Conservation (phyloP, 2,329 filamentous ascomycete genomes). For the Exutisphaerella laricina region DNA sequence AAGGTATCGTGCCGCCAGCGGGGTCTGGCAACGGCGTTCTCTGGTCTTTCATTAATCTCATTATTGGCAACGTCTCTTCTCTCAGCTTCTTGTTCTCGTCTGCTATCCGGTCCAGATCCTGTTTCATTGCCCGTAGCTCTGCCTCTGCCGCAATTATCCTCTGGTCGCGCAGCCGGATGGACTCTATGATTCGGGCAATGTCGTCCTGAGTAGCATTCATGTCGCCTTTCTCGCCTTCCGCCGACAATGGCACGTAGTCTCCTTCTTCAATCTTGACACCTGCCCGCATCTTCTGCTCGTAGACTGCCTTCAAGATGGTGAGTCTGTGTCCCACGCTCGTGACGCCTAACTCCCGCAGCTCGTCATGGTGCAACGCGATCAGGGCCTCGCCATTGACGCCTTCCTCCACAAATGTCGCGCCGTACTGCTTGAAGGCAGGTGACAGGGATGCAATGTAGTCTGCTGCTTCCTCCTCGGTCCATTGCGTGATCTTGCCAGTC, state of each 20-base stretch:
- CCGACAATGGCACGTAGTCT: conserved; percentile 87
- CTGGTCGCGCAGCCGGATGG: conserved; percentile 84
- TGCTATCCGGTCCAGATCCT: conserved; percentile 46
- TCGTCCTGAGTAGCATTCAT: conserved; percentile 87
- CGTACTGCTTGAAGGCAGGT: conserved; percentile 32
- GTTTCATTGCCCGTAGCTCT: conserved; percentile 69
- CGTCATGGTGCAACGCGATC: conserved; percentile 81
- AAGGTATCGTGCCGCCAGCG: conserved; percentile 29
- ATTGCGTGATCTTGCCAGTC: conserved; percentile 70
- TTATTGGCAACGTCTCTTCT: conserved; percentile 84
- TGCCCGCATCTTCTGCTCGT: conserved; percentile 92
- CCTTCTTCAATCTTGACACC: conserved; percentile 87
- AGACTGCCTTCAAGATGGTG: conserved; percentile 91
- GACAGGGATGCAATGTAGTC: conserved; percentile 63
- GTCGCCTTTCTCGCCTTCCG: conserved; percentile 80
- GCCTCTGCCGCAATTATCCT: conserved; percentile 77
- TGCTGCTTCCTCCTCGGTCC: conserved; percentile 81
- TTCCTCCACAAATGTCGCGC: conserved; percentile 60
- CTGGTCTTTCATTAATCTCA: conserved; percentile 86
- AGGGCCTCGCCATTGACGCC: conserved; percentile 90
- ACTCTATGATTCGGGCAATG: conserved; percentile 83
- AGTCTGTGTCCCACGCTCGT: conserved; percentile 87
- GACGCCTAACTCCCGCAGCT: conserved; percentile 92
- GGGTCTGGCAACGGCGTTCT: conserved; percentile 73
- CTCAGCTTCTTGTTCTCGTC: conserved; percentile 85